Base-by-base conservation (phyloP, 768 basidiomycete species). In the Pholiota microspora region DNA sequence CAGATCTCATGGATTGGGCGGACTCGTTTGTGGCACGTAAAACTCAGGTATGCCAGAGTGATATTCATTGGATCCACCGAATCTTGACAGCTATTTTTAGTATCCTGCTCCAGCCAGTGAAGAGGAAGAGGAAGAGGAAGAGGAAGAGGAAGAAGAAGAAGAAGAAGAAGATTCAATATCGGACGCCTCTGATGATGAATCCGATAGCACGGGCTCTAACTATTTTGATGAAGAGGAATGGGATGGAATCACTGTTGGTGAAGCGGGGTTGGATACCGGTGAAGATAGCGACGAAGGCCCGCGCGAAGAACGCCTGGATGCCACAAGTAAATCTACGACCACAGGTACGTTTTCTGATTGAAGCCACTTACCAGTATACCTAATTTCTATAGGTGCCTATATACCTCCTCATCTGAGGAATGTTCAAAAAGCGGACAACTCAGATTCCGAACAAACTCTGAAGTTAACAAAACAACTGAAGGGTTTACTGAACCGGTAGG, bases 401-500 rank as follows among this genome's bases (percentile, higher is more conserved):
- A 69, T 94, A n/a, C 93, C 94, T 0, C 93, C 94, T 1, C 85
- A 90, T 62, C 71, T 93, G 2, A 81, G 92, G 28, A 77, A 79
- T 35, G 58, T 51, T 6, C 63, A 66, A 27, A 32, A 49, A 34
- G 59, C 40, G 6, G 40, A 42, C n/a, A 42, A 67, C 16, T 21
- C 45, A 29, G 61, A 67, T n/a, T 72, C 77, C 2, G 75, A 76
- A 34, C 69, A 69, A 13, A 63, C 73, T 23, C 57, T 75, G 10
- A 90, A 88, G 68, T 75, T 97, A 31, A 81, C 75, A 2, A 79
- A 86, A 45, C 90, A 88, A 61, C 70, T 92, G 25, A 94, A 97
- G 71, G 95, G 94, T 65, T 70, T 94, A 15, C 77, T 97, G 45
- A 97, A 98, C 70, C 81, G 89, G 92, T 91, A 62, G 42, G 75